A percentile compares a stretch with the other conserved stretches of the same genome.
These are phyloP conservation scores for Phaeophleospora eucalypticola DNA, from an alignment of 2,329 filamentous ascomycete species.

Conservation along the genomic window DNA sequence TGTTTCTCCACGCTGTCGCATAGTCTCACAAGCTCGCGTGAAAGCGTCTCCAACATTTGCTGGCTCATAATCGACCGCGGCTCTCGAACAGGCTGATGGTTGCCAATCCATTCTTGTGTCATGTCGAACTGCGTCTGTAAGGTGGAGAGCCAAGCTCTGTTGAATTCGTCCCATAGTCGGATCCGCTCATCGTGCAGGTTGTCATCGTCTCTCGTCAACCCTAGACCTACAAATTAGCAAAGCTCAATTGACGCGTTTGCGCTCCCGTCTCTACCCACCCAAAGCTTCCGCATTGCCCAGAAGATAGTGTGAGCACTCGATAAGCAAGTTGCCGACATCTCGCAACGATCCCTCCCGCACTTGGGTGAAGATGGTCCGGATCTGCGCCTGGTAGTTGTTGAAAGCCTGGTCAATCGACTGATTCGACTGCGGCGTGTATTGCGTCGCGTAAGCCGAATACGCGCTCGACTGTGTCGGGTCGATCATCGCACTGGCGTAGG, in stretches of 20 bases:
- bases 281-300: constrained; percentile 61
- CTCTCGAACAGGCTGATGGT: constrained; percentile 51
- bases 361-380: constrained; percentile 65
- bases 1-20: constrained; percentile 85
- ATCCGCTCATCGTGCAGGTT: constrained; percentile 70
- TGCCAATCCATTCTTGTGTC: constrained; percentile 55
- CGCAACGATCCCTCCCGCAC: constrained; percentile 59
- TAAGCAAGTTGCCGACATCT: constrained; percentile 56
- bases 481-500: constrained; percentile 52
- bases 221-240: constrained; percentile 45
- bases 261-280: too few relatives aligned
- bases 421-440: constrained; percentile 19
- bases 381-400: constrained; percentile 54
- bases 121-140: constrained; percentile 81
- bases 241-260: too few relatives aligned
- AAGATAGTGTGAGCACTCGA: constrained; percentile 64
- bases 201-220: constrained; percentile 78
- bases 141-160: constrained; percentile 81
- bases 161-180: constrained; percentile 90
- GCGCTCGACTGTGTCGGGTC: constrained; percentile 42
- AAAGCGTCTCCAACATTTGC: constrained; percentile 71
- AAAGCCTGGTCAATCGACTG: constrained; percentile 61
- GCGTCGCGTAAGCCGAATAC: constrained; percentile 24
- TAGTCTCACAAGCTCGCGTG: constrained; percentile 72
- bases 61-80: constrained; percentile 63